Evolutionary conservation across 2,329 filamentous ascomycete genomes (phyloP), one percentile per base, ranked within the genome.

Genomic region (Colletotrichum gloeosporioides): DNA sequence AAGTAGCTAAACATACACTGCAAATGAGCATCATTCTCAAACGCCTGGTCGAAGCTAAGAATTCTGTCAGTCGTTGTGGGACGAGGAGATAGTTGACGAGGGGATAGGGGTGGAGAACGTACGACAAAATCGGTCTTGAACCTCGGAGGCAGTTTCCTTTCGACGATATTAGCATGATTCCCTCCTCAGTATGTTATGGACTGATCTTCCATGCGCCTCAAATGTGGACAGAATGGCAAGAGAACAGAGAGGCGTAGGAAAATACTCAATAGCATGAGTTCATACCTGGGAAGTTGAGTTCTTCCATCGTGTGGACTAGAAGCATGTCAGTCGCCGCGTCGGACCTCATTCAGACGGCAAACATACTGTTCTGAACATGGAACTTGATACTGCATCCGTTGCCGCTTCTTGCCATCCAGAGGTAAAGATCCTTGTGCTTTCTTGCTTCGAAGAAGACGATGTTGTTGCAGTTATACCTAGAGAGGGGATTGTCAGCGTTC

Each of bases 351-450:
- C 22, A 53, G 44, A 53, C n/a, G 12, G 44, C 44, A 53, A 34
- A 31, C 63, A 82, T 85, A 93, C 92, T 83, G 82, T 96, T 96
- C 84, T 97, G 95, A 68, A 95, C 89, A 82, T 97, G 95, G 85
- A 97, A 90, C 82, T 91, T 91, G 66, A 90, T 85, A 3, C 89
- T 91, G 63, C 90, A 89, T 8, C 89, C 89, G 76, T 90, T 82
- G 13, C 22, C 25, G 18, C 80, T 88, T 82, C 85, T 94, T 93
- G 82, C 98, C 91, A 96, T 96, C 98, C 78, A 98, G 89, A 64
- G 32, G 86, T 99, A 99, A 25, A 99, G 89, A 88, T 99, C 97
- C 86, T 98, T 94, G 76, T 94, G 95, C 86, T 99, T 99, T 77
- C 96, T 91, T 62, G 96, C 96, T 87, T 99, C 96, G 83, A 98